Evolutionary conservation across 768 basidiomycete genomes (phyloP), one percentile per base, ranked within the genome.

Genomic region (Imleria badia): DNA sequence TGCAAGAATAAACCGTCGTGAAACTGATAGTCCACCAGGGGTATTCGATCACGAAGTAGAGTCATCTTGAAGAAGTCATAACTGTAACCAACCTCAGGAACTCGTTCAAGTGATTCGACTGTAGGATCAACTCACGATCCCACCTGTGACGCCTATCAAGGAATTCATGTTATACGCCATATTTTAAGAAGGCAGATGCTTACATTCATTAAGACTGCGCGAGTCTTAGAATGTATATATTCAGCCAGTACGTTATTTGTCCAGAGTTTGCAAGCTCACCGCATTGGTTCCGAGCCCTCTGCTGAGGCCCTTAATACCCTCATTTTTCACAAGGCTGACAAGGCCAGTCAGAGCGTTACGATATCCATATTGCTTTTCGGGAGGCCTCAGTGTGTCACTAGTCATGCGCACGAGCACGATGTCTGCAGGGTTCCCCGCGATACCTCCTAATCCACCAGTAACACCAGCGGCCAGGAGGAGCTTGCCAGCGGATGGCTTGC

Each of bases 321-420:
- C 93, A 46, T 81, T 80, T 58, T 75, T 80, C 11, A 88, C 72
- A 43, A 95, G 77, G 57, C 66, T 76, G 8, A 81, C 58, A n/a
- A 95, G 72, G 9, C 93, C 93, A 45, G 79, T 76, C 17, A 93
- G 58, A n/a, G 84, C 91, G 67, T 94, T 91, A 20, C 79, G 76
- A 69, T 96, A 96, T 43, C 84, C 80, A 64, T 89, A 91, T 51
- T 85, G 78, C 60, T 85, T 79, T 55, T 87, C 86, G 23, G 85
- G 82, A 17, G 88, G 85, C 60, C 89, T 83, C 29, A 86, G 76
- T 8, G 82, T 79, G 69, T 96, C 93, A 60, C 89, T 93, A 23
- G 91, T 92, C 93, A 96, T 96, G 50, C 93, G 78, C 14, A 91
- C 85, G 40, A 92, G 74, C 8, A 91, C 61, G 50, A 91, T 84